Base-by-base conservation (phyloP, 371 early-diverging fungal species). In the Apophysomyces elegans region DNA sequence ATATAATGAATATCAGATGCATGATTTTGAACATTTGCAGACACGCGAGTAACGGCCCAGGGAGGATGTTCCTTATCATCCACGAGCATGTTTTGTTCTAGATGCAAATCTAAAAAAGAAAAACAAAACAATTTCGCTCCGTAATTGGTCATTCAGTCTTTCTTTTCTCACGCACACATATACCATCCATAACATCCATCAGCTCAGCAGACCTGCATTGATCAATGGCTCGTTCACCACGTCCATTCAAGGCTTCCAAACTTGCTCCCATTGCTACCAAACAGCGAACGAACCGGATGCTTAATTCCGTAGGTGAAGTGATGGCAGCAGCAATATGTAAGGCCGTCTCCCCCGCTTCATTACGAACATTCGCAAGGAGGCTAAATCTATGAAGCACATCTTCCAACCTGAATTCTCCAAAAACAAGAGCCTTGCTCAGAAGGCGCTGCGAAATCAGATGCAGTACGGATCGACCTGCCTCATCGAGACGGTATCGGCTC, bases 291-390 rank as follows among this genome's bases (percentile, higher is more conserved):
- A 70, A 63, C 18, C 46, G 41, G 14, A 16, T 11, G 16, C 44
- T 38, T 12, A 62, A 39, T 8, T 41, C 32, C 7, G 37, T 39
- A 26, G 35, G 43, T 58, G 61, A 12, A 38, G 16, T 59, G 60
- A 13, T 38, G 58, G 37, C 59, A 1, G 62, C 62, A 43, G 74
- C 77, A 54, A 78, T 66, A 56, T 84, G 85, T 16, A 84, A 63
- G 0, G 84, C 69, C 12, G 83, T 83, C 44, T 79, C 76, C 8
- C 84, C 84, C 18, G 21, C 14, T 68, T 67, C 62, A 41, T 79
- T 76, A 1, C 74, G 70, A 2, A 67, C 64, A 60, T 79, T 45
- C 2, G 65, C 61, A 7, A 65, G 39, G 3, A 47, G 41, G 36
- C 39, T 58, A 16, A 68, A 61, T 11, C 46, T 38, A 9, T 50